Evolutionary conservation across 805 yeast genomes (phyloP).

Genomic region (Phaffomyces thermotolerans): DNA sequence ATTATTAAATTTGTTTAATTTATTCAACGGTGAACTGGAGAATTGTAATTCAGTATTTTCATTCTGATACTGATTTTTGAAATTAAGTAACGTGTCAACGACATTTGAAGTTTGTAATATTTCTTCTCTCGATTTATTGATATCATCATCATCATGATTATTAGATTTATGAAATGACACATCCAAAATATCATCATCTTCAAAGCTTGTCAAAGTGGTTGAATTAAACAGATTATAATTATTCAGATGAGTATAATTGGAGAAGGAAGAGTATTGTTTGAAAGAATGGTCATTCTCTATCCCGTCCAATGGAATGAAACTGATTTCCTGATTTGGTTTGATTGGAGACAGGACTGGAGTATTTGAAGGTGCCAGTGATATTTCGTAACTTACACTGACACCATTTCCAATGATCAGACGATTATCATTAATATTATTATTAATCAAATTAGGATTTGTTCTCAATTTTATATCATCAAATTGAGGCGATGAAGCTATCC

Average conservation of each 20-base stretch:
- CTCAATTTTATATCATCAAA: too few species aligned
- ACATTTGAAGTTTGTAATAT: too few species aligned
- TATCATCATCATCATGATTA: too few species aligned
- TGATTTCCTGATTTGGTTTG: background rate
- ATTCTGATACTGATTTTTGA: background rate
- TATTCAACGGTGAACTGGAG: too few species aligned
- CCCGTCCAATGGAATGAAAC: too few species aligned
- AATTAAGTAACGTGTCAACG: constrained; percentile 1
- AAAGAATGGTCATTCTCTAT: background rate
- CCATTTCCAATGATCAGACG: too few species aligned
- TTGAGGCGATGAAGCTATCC: too few species aligned
- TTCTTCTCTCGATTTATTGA: too few species aligned
- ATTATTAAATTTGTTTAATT: too few species aligned
- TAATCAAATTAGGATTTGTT: too few species aligned
- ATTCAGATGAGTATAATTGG: constrained; percentile 5
- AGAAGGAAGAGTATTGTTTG: background rate
- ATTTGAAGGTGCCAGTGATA: constrained; percentile 6
- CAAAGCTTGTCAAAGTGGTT: background rate
- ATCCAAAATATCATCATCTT: constrained; percentile 4
- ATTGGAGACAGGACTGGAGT: constrained; percentile 7
- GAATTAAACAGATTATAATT: background rate
- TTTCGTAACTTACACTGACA: background rate
- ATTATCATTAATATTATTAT: too few species aligned
- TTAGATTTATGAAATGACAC: background rate
- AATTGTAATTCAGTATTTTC: too few species aligned